Conservation (phyloP, 169 alveolate species). For the Plasmodium knowlesi region DNA sequence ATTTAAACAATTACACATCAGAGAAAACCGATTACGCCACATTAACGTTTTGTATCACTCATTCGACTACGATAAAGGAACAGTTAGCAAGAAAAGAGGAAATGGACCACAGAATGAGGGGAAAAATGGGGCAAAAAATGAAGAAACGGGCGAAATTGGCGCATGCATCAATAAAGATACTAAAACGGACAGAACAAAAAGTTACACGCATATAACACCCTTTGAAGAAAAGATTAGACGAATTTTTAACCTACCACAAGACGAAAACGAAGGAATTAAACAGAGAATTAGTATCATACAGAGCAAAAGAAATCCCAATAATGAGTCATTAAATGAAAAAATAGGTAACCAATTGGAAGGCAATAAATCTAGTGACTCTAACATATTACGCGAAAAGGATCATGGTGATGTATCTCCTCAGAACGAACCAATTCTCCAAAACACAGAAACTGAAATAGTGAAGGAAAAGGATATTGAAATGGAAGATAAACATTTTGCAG, state of each 20-base stretch:
- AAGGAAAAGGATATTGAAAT: neutral
- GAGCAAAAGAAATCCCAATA: neutral
- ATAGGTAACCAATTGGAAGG: neutral
- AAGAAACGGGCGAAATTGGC: neutral
- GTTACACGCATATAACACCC: neutral
- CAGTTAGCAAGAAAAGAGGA: neutral
- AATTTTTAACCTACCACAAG: neutral
- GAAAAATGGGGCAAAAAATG: neutral
- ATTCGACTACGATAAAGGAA: slow-evolving; percentile 46
- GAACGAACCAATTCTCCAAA: neutral
- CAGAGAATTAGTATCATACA: neutral
- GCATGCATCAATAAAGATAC: neutral
- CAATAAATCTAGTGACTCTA: neutral
- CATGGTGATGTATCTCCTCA: neutral
- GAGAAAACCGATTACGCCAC: slow-evolving; percentile 29
- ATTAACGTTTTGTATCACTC: slow-evolving; percentile 39
- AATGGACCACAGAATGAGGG: neutral
- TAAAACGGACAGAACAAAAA: neutral
- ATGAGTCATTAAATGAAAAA: neutral
- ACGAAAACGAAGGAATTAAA: neutral
- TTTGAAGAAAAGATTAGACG: slow-evolving; percentile 25
- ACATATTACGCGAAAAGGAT: neutral
- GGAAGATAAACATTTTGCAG: neutral
- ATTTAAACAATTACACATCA: slow-evolving; percentile 56
- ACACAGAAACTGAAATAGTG: neutral